Evolutionary conservation across 805 yeast genomes (phyloP), one percentile per base, ranked within the genome.

Genomic region (Candida schatavii): DNA sequence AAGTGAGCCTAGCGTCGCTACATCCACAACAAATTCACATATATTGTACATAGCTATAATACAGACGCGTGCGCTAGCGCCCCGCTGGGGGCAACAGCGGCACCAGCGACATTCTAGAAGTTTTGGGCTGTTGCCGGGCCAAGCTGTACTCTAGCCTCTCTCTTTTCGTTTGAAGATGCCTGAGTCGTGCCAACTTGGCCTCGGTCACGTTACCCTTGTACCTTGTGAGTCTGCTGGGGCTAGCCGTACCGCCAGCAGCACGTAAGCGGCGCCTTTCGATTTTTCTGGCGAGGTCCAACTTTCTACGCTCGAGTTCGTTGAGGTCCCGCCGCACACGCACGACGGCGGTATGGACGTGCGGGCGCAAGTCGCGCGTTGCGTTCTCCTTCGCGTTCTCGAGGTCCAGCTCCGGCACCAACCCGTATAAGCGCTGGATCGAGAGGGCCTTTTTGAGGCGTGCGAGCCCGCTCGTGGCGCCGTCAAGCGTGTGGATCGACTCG

Each of bases 321-420:
- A 74, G 32, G 26, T 70, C 70, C 3, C 47, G 44, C 27, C 62
- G 65, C 7, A 74, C 52, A 10, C 53, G 51, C 7, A 49, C 57
- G 20, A 64, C 45, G 3, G 72, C 54, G 5, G 48, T 49, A 4
- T 54, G 42, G 11, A 77, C 56, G 42, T 74, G 69, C 1, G 81
- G 81, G 28, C 64, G 66, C 3, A 72, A 55, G 23, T 68, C 69
- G 10, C 51, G 47, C 35, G 60, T 58, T 35, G 75, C 55, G 10
- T 59, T 52, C 29, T 55, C 56, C 37, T 68, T 68, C 15, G 77
- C 76, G 33, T 57, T 64, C 6, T 54, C 58, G 20, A 77, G 52
- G 41, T 76, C 79, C 41, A 59, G 56, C 46, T 75, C 79, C 0
- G 81, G 78, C 0, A 77, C 69, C 10, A 77, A 55, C 4, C 77